Evolutionary conservation across 306 rosid species (phyloP), one percentile per base, ranked within the genome.

Genomic region (Fagus sylvatica): DNA sequence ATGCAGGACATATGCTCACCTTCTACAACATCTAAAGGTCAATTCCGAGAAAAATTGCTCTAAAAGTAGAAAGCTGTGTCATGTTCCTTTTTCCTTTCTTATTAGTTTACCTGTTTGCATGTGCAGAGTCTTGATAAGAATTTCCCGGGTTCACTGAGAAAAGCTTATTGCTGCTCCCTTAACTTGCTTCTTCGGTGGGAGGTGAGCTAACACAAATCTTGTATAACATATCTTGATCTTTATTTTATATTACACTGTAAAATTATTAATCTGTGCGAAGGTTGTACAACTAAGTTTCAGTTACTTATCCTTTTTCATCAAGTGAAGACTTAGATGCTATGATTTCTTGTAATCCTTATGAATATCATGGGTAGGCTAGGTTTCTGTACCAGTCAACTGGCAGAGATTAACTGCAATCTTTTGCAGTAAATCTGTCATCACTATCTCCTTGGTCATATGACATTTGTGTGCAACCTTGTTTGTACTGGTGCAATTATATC

Each of bases 171-270:
- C 82, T 65, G 89, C 83, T 93, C 99, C 79, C 91, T 95, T 74
- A 95, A 95, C 89, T 81, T 91, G 90, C 97, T 95, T 84, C 93
- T 95, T 74, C 98, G 98, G 54, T 86, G 89, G 59, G 98, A 95
- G 99, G 99, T 95, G 28, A 80, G 90, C 66, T 41, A 82, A 84
- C 67, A 36, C 84, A 81, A 79, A 79, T 76, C 74, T 79, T 72
- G 39, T 78, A 55, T 60, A 19, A n/a, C 60, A 51, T 51, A 6
- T 56, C 32, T 64, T 74, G 71, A 57, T 82, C 62, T 74, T 83
- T 49, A 33, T 73, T 71, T 65, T 53, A 7, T 53, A 16, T 13
- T 49, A 40, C 76, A 54, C 56, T 42, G 6, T 33, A n/a, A 3
- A 40, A n/a, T 22, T 32, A 39, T 5, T 77, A 34, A 64, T 77